These are phyloP conservation scores for Clavispora carvajalis DNA, from an alignment of 805 yeast species.

Conservation along the genomic window DNA sequence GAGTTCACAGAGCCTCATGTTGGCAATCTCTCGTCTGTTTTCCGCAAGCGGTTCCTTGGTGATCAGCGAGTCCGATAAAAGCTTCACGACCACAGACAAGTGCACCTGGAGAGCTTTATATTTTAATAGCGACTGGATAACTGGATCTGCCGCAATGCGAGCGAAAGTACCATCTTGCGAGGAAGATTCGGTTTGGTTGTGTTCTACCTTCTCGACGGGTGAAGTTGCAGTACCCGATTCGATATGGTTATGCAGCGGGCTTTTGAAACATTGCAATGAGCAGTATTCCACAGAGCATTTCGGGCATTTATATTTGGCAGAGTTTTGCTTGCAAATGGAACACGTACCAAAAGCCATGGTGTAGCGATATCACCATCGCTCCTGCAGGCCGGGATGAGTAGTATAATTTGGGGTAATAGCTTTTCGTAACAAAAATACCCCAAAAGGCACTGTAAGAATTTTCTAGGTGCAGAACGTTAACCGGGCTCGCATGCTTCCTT, in stretches of 20 bases:
- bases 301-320: constrained; percentile 56
- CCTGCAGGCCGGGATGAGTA: too few relatives aligned
- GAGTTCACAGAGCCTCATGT: constrained; percentile 54
- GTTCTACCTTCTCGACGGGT: background rate
- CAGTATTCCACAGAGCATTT: constrained; percentile 46
- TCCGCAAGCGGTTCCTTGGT: constrained; percentile 49
- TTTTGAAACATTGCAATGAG: constrained; percentile 57
- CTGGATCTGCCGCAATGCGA: constrained; percentile 31
- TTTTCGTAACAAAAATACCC: too few relatives aligned
- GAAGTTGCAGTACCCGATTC: background rate
- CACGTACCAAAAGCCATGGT: constrained; percentile 24
- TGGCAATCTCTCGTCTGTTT: constrained; percentile 54
- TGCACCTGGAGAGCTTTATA: constrained; percentile 56
- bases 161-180: background rate
- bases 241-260: constrained; percentile 29
- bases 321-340: constrained; percentile 28
- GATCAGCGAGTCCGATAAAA: constrained; percentile 41
- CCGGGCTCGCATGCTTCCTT: too few relatives aligned
- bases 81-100: constrained; percentile 41
- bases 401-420: too few relatives aligned
- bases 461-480: too few relatives aligned
- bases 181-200: background rate
- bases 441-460: too few relatives aligned
- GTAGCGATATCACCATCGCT: background rate
- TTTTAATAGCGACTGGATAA: constrained; percentile 41